Evolutionary conservation across 768 basidiomycete genomes (phyloP).

Genomic region (Dacryopinax spathularia): DNA sequence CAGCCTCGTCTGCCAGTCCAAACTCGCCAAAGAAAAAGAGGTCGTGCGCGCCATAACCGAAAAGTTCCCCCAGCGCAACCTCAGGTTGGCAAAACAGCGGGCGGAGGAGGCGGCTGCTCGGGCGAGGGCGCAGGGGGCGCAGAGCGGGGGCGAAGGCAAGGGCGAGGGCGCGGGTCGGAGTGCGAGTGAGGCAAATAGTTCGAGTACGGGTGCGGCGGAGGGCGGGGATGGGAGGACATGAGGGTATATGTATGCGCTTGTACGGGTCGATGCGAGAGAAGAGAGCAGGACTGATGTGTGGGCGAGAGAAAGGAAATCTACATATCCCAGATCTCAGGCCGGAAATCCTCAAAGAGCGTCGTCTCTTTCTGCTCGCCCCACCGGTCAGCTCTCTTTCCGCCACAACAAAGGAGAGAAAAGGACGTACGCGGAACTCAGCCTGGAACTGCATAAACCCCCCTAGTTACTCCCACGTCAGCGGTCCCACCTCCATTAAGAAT

Average conservation of each 20-base stretch:
- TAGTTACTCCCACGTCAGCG: too few relatives aligned
- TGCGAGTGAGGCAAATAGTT: constrained; percentile 6
- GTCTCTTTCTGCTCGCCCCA: not conserved
- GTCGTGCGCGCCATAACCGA: constrained; percentile 12
- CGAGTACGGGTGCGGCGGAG: constrained; percentile 62
- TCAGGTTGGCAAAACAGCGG: constrained; percentile 9
- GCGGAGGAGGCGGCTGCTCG: constrained; percentile 5
- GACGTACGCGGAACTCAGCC: constrained; percentile 29
- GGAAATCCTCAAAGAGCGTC: not conserved
- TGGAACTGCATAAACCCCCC: constrained; percentile 67
- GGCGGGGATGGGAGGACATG: constrained; percentile 42
- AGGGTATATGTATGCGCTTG: not conserved
- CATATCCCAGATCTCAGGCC: constrained; percentile 5
- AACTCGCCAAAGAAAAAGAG: constrained; percentile 9
- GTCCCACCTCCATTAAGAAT: not conserved
- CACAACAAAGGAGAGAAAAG: not conserved
- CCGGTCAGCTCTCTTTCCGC: not conserved
- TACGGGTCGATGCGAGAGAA: not conserved
- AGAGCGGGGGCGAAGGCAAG: not conserved
- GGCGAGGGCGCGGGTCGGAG: not conserved
- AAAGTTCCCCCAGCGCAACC: constrained; percentile 12
- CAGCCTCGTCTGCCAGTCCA: constrained; percentile 13
- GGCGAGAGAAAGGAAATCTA: not conserved
- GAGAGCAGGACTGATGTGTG: constrained; percentile 14
- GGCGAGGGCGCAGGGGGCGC: not conserved